phyloP scores from a whole-genome alignment of 345 rosid genomes.

The Adansonia digitata region DNA sequence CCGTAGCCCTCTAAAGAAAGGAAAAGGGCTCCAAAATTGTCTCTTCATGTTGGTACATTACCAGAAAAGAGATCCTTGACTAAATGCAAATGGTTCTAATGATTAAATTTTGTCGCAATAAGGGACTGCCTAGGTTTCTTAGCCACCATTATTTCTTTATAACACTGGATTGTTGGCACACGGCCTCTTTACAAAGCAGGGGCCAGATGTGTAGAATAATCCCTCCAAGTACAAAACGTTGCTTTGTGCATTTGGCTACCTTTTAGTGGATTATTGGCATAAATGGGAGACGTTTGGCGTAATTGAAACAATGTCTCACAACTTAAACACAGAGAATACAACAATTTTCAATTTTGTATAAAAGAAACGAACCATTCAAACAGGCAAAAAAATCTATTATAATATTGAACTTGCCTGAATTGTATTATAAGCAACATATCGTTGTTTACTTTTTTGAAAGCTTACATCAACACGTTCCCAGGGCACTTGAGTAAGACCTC shows the following conservation, averaged over 20 bases:
- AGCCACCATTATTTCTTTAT: neutral
- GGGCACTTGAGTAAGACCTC: slow-evolving; percentile 66
- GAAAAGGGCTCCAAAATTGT: neutral
- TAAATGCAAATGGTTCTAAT: neutral
- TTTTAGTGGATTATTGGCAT: neutral
- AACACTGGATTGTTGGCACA: neutral
- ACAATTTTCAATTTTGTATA: neutral
- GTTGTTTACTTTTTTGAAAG: slow-evolving; percentile 78
- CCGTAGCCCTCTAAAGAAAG: neutral
- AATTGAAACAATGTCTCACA: neutral
- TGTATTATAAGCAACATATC: slow-evolving; percentile 74
- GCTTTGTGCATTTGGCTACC: neutral
- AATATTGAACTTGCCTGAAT: slow-evolving; percentile 63
- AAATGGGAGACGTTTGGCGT: neutral
- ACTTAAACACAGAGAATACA: neutral
- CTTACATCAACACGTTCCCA: slow-evolving; percentile 96
- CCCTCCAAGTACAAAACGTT: neutral
- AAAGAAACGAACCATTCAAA: neutral
- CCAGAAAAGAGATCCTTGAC: neutral
- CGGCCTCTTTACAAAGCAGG: neutral
- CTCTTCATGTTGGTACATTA: neutral
- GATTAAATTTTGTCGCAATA: neutral
- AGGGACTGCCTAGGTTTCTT: neutral
- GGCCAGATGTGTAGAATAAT: neutral
- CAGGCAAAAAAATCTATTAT: neutral